Base-by-base conservation (phyloP, 2,329 filamentous ascomycete species). In the Aspergillus neoniger region DNA sequence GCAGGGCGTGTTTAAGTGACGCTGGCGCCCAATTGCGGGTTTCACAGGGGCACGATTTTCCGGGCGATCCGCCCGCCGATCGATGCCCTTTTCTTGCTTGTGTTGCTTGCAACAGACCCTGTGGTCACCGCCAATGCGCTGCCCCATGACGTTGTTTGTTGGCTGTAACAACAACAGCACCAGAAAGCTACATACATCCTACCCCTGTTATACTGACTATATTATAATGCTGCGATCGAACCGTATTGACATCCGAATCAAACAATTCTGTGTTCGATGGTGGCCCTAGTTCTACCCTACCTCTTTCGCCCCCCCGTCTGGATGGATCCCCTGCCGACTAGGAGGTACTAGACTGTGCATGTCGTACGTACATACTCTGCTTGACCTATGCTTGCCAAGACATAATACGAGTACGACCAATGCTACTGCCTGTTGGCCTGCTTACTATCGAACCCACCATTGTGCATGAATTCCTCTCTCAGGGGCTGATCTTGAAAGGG, bases 31-130 rank as follows among this genome's bases (percentile, higher is more conserved):
- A 62, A 64, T 58, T 50, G 49, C 41, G 36, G 57, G 59, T 47
- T 59, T 23, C 60, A 65, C 60, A 60, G 59, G 65, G 65, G 63
- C 38, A 58, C 59, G 57, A 52, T 57, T 59, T 63, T 66, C 67
- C 67, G 68, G 62, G 38, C 57, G 58, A 66, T 70, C 68, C 68
- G 68, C 64, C 59, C 43, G 65, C 59, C 55, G 67, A 69, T 69
- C 68, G 32, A 53, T 67, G 21, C 60, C 65, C 30, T 47, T 60
- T 67, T 59, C 6, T 58, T 61, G 38, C 41, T 19, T 14, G 36
- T 43, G 43, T n/a, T 32, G 52, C 39, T 17, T 17, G 39, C 30
- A n/a, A 23, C 21, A 41, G 38, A 54, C 36, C 23, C 36, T 44
- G 38, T 36, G 32, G 32, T 54, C 5, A 36, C 39, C 14, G 56